Base-by-base conservation (phyloP, 768 basidiomycete genomes). In the Grammothele lineata region DNA sequence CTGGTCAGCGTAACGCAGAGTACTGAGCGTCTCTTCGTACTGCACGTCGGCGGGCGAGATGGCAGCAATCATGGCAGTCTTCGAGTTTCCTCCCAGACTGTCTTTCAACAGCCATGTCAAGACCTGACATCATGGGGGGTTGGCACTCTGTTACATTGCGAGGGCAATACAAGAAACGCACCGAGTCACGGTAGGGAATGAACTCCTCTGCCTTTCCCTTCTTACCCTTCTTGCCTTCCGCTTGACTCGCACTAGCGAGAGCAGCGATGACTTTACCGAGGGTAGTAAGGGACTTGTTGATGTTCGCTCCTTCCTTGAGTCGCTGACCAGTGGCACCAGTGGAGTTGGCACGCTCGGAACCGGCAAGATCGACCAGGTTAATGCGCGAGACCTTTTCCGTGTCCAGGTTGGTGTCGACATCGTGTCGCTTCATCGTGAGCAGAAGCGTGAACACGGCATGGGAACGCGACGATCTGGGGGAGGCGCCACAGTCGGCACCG, bases 371-470 rank as follows among this genome's bases (percentile, higher is more conserved):
- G 51, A 99, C 91, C 54, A 99, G 71, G 66, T 82, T 95, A 63
- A 99, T 98, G 41, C 95, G 85, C 11, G 95, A 97, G n/a, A 97
- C 96, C 65, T 98, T 99, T 68, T 99, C 96, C 1, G 93, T 95
- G 57, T 89, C 87, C 65, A 99, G 73, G 57, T 90, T 90, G 1
- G 92, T 92, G 36, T 75, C 77, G 9, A 73, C 70, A 57, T 99
- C 96, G 50, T 85, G 88, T 47, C 79, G 78, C 72, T 88, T 95
- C 81, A 95, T 94, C 12, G 90, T 91, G 49, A 99, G 73, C 59
- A 98, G 74, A 45, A 99, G 77, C 3, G 96, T 98, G 64, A 99
- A 99, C 30, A 99, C 95, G 2, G 95, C 93, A 73, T 99, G 96
- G 12, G 93, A 96, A 62, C 96, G 88, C 11, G 93, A 96, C 7